Base-by-base conservation (phyloP, 306 rosid species). In the Rosa rugosa region DNA sequence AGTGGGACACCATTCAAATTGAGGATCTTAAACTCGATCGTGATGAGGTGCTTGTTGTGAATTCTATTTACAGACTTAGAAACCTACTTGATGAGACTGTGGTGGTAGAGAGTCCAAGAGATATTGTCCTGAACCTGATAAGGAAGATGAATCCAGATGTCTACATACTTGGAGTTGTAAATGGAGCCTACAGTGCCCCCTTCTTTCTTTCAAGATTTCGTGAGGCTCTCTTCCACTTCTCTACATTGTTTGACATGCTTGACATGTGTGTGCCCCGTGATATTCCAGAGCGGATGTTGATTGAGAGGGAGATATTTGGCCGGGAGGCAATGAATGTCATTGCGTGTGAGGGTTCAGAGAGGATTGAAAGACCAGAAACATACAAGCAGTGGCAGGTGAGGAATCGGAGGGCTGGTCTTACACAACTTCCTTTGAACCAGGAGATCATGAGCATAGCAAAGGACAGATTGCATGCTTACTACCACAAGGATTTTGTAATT, bases 161-260 rank as follows among this genome's bases (percentile, higher is more conserved):
- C 25, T 78, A 78, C 60, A 53, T 81, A 38, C 47, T 59, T 11
- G 87, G 86, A 20, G 50, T 62, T 17, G 84, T 80, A 20, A 84
- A 80, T 80, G 86, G 86, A 75, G 78, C 84, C 40, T 80, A 76
- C 34, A 84, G 56, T 67, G 81, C 84, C 13, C 86, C 86, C 23
- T 80, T 84, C 78, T 84, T 84, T 59, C 73, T 80, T 53, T 75
- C 81, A 38, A 66, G 87, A 70, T 84, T 84, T 66, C 80, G 85
- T n/a, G 87, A 81, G 80, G 85, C 83, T 34, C 85, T 81, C 59
- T 84, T 77, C 81, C 85, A 84, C 78, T 84, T 49, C 72, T 84
- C 87, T 31, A 64, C 85, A 42, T 23, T 84, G 59, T 84, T 84
- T 41, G 85, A 84, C 66, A 74, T 84, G 85, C 83, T 80, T 51